Conservation (phyloP, 805 yeast genomes). For the Suhomyces canberraensis region DNA sequence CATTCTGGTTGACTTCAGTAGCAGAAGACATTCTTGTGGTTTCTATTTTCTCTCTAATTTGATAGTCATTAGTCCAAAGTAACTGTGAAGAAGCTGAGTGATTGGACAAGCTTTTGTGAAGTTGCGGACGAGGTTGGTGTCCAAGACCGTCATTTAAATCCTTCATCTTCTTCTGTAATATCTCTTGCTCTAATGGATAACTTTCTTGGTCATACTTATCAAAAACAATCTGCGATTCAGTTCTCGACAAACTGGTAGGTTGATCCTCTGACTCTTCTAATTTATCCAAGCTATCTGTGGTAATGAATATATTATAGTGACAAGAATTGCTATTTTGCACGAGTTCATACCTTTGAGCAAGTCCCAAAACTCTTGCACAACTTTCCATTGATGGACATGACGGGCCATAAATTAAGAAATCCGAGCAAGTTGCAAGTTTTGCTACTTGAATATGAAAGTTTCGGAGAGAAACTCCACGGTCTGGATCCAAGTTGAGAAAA, state of each 20-base stretch:
- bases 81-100: conserved; percentile 6
- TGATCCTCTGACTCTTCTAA: conserved; percentile 1
- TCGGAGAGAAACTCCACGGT: conserved; percentile 69
- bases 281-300: conserved; percentile 13
- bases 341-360: conserved; percentile 34
- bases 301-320: conserved; percentile 21
- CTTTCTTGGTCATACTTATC: conserved; percentile 6
- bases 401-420: conserved; percentile 61
- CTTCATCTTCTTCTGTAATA: background rate
- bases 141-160: background rate
- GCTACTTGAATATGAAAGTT: conserved; percentile 84
- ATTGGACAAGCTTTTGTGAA: too few species aligned
- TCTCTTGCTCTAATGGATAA: background rate
- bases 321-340: conserved; percentile 3
- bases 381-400: conserved; percentile 12
- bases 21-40: conserved; percentile 82
- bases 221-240: conserved; percentile 2
- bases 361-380: conserved; percentile 32
- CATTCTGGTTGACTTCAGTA: conserved; percentile 47
- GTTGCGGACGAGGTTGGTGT: too few species aligned
- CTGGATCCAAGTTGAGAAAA: conserved; percentile 63
- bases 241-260: background rate
- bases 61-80: conserved; percentile 64
- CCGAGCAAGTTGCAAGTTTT: conserved; percentile 72
- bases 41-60: conserved; percentile 75